Base-by-base conservation (phyloP, 495 filamentous ascomycete species). In the Talaromyces ruber region DNA sequence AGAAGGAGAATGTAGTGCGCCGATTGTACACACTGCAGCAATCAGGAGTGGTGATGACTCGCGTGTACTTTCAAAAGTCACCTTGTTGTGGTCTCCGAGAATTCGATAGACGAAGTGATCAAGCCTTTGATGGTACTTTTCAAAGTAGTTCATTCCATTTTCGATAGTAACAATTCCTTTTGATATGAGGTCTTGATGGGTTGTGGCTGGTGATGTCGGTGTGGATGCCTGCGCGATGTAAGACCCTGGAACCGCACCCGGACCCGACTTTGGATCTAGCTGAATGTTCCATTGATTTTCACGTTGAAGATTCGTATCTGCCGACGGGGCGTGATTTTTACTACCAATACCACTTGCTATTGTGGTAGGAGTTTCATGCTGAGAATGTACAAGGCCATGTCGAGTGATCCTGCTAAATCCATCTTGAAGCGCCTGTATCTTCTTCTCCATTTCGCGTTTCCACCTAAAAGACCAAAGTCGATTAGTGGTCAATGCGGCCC, bases 21-120 rank as follows among this genome's bases (percentile, higher is more conserved):
- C 60, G 12, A 65, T 60, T 1, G 60, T 62, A 52, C 60, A 62
- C 4, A 65, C 53, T 2, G 63, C 60, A 12, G 60, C 24, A 12
- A 55, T 43, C 11, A 65, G 47, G 11, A 65, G 45, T 8, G 63
- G 22, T 16, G 63, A 65, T 1, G 43, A 6, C 16, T 24, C 43
- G 3, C 60, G 60, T 7, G 52, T 55, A 59, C 30, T 34, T 8
- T 29, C 55, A 32, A 58, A 34, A 26, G 57, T 43, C 16, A 39
- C 32, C 1, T 28, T 26, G 26, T 14, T 32, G 25, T 45, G 22
- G 14, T 59, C 57, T 4, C 30, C 34, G 1, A 59, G 34, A 26
- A 45, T 26, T 2, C 34, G 12, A 5, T 59, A 43, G 6, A 59
- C 25, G 8, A 59, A 59, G 25, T 37, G 57, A 22, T 59, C 57